Evolutionary conservation across 345 rosid species (phyloP), one percentile per base, ranked within the genome.

Genomic region (Lepidium africanum): DNA sequence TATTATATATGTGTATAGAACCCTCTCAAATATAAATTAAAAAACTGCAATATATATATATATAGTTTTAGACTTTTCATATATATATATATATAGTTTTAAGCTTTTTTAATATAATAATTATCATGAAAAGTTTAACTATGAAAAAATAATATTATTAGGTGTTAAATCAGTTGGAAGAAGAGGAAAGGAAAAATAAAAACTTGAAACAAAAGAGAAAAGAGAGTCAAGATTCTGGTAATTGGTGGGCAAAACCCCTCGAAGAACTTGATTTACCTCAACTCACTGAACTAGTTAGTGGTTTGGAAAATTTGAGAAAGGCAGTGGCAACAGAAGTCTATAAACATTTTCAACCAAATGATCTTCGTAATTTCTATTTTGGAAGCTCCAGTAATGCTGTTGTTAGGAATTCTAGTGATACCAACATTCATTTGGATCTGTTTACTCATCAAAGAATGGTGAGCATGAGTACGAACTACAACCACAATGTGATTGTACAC

Each of bases 241-340:
- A 68, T 33, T 82, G 89, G 88, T 89, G 91, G 93, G 80, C 80
- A 55, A 57, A 75, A 2, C 85, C 86, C 1, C 6, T 76, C 0
- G 82, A 75, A 4, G 67, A 63, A 15, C 76, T 85, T 1, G 58
- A 27, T 30, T 3, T 63, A 7, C 5, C 43, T 5, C 80, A 81
- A 61, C 82, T 87, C 4, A 61, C 69, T 65, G 78, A 72, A 48
- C 37, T 87, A 48, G 78, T 71, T 47, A 10, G 48, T 14, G 61
- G 80, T 0, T 40, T 89, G 40, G 75, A 67, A 67, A 78, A 71
- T 41, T 73, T 89, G 40, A 82, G 53, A 67, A 75, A 70, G 16
- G 68, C 66, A n/a, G 78, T 87, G 0, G 32, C 60, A 9, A 59
- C 49, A 21, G 83, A 77, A 75, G 63, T 57, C 11, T 54, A 50